Conservation (phyloP, 805 yeast genomes). For the Metschnikowia drakensbergensis region DNA sequence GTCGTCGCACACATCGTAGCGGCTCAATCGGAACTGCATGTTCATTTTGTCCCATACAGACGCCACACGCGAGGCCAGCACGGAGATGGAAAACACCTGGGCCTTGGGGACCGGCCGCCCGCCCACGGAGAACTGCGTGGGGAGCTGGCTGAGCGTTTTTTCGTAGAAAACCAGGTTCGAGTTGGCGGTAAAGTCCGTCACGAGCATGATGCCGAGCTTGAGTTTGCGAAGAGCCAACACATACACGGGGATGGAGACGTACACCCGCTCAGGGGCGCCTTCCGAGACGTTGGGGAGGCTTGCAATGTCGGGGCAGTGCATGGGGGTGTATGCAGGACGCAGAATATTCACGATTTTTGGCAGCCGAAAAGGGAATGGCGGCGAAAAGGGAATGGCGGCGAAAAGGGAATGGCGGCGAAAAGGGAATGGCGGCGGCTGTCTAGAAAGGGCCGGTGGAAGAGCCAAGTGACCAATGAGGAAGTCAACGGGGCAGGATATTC, state of each 20-base stretch:
- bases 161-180: slow-evolving; percentile 7
- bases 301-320: not conserved
- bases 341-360: not conserved
- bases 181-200: slow-evolving; percentile 18
- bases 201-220: slow-evolving; percentile 11
- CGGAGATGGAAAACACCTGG: slow-evolving; percentile 11
- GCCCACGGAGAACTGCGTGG: slow-evolving; percentile 6
- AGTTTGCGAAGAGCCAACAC: slow-evolving; percentile 10
- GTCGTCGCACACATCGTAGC: not conserved
- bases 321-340: not conserved
- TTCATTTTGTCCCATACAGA: slow-evolving; percentile 7
- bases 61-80: not conserved
- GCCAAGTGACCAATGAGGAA: no score
- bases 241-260: slow-evolving; percentile 13
- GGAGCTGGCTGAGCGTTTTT: slow-evolving; percentile 4
- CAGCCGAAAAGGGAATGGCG: no score
- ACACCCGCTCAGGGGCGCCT: not conserved
- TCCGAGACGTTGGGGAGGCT: not conserved
- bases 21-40: slow-evolving; percentile 2
- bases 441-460: no score
- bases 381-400: no score
- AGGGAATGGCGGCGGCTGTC: no score
- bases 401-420: no score
- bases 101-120: not conserved
- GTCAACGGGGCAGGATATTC: no score